Conservation (phyloP, 2,329 filamentous ascomycete species). For the Sporothrix phasma region DNA sequence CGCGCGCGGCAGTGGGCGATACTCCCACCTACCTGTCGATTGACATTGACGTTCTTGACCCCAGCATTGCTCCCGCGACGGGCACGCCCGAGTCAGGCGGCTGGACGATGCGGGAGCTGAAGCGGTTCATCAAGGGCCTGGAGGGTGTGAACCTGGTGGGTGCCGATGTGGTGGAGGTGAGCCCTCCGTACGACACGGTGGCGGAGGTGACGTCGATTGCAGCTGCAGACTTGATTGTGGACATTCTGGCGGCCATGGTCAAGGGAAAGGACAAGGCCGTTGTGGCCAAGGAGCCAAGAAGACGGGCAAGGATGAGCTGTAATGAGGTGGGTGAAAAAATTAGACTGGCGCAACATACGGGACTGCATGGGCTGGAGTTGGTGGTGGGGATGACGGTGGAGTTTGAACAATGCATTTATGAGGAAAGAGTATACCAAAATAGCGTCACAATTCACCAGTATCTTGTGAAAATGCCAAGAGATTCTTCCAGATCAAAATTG, state of each 20-base stretch:
- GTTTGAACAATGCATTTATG: too few species aligned
- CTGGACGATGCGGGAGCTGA: conserved; percentile 82
- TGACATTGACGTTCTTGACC: conserved; percentile 29
- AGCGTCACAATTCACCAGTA: too few species aligned
- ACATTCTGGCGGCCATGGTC: conserved; percentile 15
- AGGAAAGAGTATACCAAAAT: too few species aligned
- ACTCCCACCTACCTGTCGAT: conserved; percentile 20
- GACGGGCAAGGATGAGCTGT: conserved; percentile 10
- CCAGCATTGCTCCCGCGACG: conserved; percentile 37
- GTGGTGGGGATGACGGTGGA: background rate
- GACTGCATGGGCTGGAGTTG: background rate
- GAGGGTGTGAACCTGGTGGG: conserved; percentile 77
- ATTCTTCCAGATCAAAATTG: too few species aligned
- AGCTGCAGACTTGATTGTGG: conserved; percentile 14
- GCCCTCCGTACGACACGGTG: conserved; percentile 64
- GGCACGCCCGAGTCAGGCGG: conserved; percentile 84
- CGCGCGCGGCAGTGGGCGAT: conserved; percentile 34
- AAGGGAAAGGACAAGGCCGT: conserved; percentile 3
- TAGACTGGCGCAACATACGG: background rate
- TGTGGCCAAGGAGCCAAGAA: background rate
- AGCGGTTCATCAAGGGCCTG: conserved; percentile 69
- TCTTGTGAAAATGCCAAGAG: too few species aligned
- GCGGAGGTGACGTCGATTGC: conserved; percentile 16
- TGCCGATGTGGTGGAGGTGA: conserved; percentile 81
- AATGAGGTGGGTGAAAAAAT: background rate